These are phyloP conservation scores for Acer campestre DNA, from an alignment of 345 rosid genomes.

Conservation along the genomic window DNA sequence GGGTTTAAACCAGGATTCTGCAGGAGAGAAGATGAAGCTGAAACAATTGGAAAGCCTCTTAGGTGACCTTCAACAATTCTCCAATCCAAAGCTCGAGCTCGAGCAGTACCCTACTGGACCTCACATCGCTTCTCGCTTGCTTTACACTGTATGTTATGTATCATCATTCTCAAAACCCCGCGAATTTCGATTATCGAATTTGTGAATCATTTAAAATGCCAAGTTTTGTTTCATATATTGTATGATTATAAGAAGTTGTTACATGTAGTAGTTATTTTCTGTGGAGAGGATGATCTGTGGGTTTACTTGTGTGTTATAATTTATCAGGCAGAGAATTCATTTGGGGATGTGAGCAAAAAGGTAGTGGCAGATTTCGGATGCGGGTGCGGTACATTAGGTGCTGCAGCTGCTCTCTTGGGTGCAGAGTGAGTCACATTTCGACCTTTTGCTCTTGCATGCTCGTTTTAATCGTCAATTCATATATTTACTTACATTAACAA, in stretches of 20 bases:
- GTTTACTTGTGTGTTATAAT: constrained; percentile 1
- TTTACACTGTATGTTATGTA: constrained; percentile 56
- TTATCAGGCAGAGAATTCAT: constrained; percentile 83
- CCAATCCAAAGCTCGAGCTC: constrained; percentile 79
- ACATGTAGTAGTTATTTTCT: neutral
- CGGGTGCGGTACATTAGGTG: constrained; percentile 88
- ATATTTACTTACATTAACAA: neutral
- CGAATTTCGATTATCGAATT: neutral
- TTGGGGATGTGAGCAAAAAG: constrained; percentile 70
- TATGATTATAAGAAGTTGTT: neutral
- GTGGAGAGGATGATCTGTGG: constrained; percentile 5
- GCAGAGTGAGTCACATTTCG: constrained; percentile 63
- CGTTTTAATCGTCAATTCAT: neutral
- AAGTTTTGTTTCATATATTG: neutral
- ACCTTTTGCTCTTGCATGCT: neutral
- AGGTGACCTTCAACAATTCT: constrained; percentile 76
- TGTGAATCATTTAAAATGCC: neutral
- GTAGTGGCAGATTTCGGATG: constrained; percentile 96
- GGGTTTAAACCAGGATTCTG: constrained; percentile 5
- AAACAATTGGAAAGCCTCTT: constrained; percentile 84
- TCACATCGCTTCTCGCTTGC: constrained; percentile 96
- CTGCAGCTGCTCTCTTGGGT: constrained; percentile 86
- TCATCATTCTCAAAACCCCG: no score
- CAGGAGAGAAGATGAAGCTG: constrained; percentile 61
- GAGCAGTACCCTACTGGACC: constrained; percentile 98